Conservation (phyloP, 202 grass and related monocot species). For the Tripidium arundinaceum region DNA sequence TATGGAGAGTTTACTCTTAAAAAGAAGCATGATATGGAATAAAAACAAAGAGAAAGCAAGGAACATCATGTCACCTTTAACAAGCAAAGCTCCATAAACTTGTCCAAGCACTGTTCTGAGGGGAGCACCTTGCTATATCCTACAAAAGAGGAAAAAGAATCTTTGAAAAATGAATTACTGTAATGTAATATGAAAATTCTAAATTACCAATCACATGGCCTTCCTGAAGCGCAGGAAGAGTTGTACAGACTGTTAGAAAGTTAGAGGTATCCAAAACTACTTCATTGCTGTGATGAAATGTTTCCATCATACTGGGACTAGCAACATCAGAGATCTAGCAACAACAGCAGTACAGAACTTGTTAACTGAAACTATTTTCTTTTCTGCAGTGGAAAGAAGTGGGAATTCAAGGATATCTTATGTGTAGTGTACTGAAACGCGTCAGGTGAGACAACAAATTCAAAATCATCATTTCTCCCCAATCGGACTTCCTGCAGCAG, state of each 20-base stretch:
- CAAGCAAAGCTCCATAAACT: conserved; percentile 59
- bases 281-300: conserved; percentile 35
- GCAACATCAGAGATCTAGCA: conserved; percentile 60
- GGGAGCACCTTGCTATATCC: conserved; percentile 66
- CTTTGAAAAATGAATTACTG: conserved; percentile 13
- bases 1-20: background rate
- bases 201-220: conserved; percentile 67
- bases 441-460: conserved; percentile 79
- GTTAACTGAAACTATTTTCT: conserved; percentile 13
- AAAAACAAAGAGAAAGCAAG: background rate
- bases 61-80: conserved; percentile 51
- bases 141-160: conserved; percentile 17
- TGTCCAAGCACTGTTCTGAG: conserved; percentile 51
- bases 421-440: conserved; percentile 50
- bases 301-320: conserved; percentile 41
- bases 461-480: conserved; percentile 53
- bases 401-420: conserved; percentile 41
- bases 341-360: background rate
- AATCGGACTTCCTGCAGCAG: conserved; percentile 55
- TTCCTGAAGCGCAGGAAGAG: conserved; percentile 64
- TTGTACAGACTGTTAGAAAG: conserved; percentile 49
- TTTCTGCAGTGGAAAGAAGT: background rate
- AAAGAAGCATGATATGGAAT: conserved; percentile 29
- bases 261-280: conserved; percentile 43
- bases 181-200: conserved; percentile 1